Conservation (phyloP, 2,329 filamentous ascomycete species). For the Raffaelea arxii region DNA sequence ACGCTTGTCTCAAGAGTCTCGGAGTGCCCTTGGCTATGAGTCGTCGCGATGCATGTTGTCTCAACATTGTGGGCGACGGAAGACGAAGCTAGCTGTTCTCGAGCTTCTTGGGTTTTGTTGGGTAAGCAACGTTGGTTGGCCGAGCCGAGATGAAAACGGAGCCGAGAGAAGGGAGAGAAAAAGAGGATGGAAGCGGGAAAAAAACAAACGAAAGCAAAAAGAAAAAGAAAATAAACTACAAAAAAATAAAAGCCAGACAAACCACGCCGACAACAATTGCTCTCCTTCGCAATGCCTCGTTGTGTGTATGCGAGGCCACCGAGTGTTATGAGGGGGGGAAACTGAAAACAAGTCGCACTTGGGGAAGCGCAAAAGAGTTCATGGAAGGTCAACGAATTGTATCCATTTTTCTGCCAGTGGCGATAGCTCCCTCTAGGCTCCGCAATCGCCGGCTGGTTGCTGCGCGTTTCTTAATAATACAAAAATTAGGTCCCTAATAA, state of each 20-base stretch:
- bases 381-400: slow-evolving; percentile 11
- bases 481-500: slow-evolving; percentile 3
- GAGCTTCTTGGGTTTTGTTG: not conserved
- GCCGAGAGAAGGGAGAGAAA: not conserved
- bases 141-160: not conserved
- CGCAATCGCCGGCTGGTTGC: slow-evolving; percentile 10
- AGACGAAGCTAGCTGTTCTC: not conserved
- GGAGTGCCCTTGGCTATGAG: slow-evolving; percentile 7
- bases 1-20: not conserved
- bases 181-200: not conserved
- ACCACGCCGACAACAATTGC: not conserved
- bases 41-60: slow-evolving; percentile 12
- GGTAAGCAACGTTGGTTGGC: not conserved
- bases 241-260: not conserved
- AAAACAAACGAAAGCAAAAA: not conserved
- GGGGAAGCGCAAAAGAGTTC: slow-evolving; percentile 5
- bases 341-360: slow-evolving; percentile 2
- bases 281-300: not conserved
- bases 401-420: slow-evolving; percentile 3
- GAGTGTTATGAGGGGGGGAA: not conserved
- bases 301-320: not conserved
- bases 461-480: slow-evolving; percentile 11
- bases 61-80: slow-evolving; percentile 10
- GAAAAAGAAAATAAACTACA: not conserved
- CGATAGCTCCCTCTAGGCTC: slow-evolving; percentile 5